phyloP scores from a whole-genome alignment of 139 green algal species.

The Mesotaenium endlicherianum region DNA sequence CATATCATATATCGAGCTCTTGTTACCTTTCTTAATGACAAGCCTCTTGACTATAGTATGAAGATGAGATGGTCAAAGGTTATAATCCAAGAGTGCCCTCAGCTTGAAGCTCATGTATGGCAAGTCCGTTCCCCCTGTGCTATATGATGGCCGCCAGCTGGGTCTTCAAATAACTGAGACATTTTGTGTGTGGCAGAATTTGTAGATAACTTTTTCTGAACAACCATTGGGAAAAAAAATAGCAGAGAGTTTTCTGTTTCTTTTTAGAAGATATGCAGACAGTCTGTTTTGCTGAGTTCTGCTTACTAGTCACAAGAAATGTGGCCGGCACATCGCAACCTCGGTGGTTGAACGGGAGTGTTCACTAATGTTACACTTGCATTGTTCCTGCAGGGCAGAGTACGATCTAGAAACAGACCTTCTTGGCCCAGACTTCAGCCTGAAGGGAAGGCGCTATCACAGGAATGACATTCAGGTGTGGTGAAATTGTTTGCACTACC shows the following conservation, averaged over 20 bases:
- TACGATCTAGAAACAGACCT: slow-evolving; percentile 27
- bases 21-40: background rate
- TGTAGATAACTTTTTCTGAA: background rate
- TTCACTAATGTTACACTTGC: background rate
- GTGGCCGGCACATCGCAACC: no score
- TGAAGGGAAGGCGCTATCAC: slow-evolving; percentile 32
- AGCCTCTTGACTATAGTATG: background rate
- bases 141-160: background rate
- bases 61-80: background rate
- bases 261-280: background rate
- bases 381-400: slow-evolving; percentile 28
- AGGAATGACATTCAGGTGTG: slow-evolving; percentile 39
- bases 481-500: no score
- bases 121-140: background rate
- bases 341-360: background rate
- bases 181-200: background rate
- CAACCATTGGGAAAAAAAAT: background rate
- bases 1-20: no score
- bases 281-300: background rate
- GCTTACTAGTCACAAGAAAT: background rate
- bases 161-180: background rate
- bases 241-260: background rate
- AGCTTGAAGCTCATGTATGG: background rate
- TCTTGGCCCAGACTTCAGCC: slow-evolving; percentile 34
- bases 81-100: background rate